Base-by-base conservation (phyloP, 2,329 filamentous ascomycete genomes). In the Bretziella fagacearum region DNA sequence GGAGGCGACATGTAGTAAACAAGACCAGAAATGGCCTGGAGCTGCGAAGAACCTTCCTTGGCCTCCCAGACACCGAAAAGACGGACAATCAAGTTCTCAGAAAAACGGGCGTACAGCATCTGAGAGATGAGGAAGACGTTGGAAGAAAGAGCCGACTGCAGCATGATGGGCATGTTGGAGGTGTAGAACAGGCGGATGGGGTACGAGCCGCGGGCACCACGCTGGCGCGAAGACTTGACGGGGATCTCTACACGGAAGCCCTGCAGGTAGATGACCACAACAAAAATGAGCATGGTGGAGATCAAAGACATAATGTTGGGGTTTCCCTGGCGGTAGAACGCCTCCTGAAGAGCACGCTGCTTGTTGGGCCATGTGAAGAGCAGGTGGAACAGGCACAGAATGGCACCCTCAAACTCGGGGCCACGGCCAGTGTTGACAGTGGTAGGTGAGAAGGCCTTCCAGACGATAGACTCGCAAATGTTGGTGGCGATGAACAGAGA, bases 101-200 rank as follows among this genome's bases (percentile, higher is more conserved):
- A 91, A 74, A 98, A 96, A 65, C 89, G 87, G 53, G 84, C 93
- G 79, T 93, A 96, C 56, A 98, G 79, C 87, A 96, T 96, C 74
- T 98, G 91, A 63, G 83, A 91, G 70, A 98, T 86, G 54, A 98
- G 73, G 79, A 98, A 98, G 68, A 98, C 78, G 74, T 98, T 98
- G 74, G 89, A 95, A 56, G 85, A 94, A 56, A 98, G 78, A 57
- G 91, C 91, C 41, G 89, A 96, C 73, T 98, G 93, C 64, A 98
- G 76, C 91, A 98, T 98, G 69, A 98, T 98, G 62, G 91, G 91
- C 93, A 98, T 98, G 81, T 98, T 98, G 65, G 87, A 95, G 62
- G 91, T 98, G 73, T 98, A 98, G 79, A 98, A 98, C 51, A 98
- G 84, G 61, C 93, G 89, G 65, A 98, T 79, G 59, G 91, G 91